These are phyloP conservation scores for Lentinula novae-zelandiae DNA, from an alignment of 1,284 basidiomycete genomes.

Conservation along the genomic window DNA sequence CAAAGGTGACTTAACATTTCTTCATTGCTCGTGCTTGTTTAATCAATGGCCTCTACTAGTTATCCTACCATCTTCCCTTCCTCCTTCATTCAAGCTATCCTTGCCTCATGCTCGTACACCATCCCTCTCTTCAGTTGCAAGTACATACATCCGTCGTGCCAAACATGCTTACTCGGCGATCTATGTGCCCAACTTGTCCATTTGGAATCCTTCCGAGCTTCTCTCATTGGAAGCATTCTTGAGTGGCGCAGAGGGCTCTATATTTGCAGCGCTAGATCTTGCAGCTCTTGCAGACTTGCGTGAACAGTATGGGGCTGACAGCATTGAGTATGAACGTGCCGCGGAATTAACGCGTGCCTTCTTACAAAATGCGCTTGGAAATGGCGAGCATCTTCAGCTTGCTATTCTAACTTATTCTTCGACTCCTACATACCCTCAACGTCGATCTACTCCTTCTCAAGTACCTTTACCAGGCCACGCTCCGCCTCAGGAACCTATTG, in stretches of 20 bases:
- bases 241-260: conserved; percentile 35
- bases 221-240: conserved; percentile 46
- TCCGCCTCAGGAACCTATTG: conserved; percentile 51
- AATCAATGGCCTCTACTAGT: conserved; percentile 29
- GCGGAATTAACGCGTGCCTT: conserved; percentile 39
- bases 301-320: conserved; percentile 40
- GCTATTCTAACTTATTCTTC: conserved; percentile 49
- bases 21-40: conserved; percentile 12
- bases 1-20: conserved; percentile 38
- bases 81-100: conserved; percentile 39
- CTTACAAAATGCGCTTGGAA: conserved; percentile 37
- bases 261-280: conserved; percentile 63
- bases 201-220: conserved; percentile 39
- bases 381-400: conserved; percentile 37
- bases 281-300: conserved; percentile 46
- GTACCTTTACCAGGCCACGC: conserved; percentile 46
- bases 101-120: conserved; percentile 26
- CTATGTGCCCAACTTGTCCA: conserved; percentile 30
- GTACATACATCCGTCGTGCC: conserved; percentile 56
- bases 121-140: conserved; percentile 47
- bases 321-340: conserved; percentile 51
- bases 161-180: conserved; percentile 53
- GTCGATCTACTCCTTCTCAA: conserved; percentile 32
- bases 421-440: conserved; percentile 27
- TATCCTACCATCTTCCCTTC: conserved; percentile 43